Evolutionary conservation across 108 stramenopile species (phyloP).

Genomic region (Nannochloropsis granulata): DNA sequence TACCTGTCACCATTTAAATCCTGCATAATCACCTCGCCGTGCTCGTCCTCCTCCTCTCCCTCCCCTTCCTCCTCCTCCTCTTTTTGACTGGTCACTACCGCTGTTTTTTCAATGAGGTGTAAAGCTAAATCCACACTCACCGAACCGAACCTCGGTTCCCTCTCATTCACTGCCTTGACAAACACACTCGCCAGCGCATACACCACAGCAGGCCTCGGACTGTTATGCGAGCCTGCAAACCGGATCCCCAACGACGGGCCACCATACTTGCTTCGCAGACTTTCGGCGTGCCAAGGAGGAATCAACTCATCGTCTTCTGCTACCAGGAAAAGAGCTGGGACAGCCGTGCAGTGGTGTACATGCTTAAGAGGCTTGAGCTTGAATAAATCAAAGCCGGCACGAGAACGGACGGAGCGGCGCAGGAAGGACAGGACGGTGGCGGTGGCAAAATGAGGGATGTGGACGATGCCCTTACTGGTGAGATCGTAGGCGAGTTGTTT

Average conservation of each 20-base stretch:
- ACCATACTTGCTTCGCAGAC: neutral
- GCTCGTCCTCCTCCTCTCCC: neutral
- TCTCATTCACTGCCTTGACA: neutral
- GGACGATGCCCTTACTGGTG: constrained; percentile 17
- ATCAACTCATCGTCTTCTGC: neutral
- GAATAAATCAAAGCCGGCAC: neutral
- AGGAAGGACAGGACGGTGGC: neutral
- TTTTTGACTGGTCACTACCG: neutral
- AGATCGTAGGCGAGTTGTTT: constrained; percentile 18
- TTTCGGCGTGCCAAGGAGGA: neutral
- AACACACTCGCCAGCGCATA: neutral
- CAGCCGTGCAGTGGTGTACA: neutral
- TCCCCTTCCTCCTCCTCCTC: neutral
- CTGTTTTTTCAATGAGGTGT: neutral
- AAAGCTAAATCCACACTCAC: neutral
- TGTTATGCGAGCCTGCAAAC: neutral
- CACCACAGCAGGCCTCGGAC: neutral
- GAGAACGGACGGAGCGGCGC: neutral
- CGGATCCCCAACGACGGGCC: neutral
- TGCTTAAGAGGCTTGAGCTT: neutral
- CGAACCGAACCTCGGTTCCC: neutral
- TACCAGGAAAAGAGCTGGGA: neutral
- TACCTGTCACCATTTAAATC: too few species aligned
- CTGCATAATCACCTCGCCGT: neutral
- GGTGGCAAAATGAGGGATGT: neutral